Base-by-base conservation (phyloP, 805 yeast genomes). In the Starmerella floricola region DNA sequence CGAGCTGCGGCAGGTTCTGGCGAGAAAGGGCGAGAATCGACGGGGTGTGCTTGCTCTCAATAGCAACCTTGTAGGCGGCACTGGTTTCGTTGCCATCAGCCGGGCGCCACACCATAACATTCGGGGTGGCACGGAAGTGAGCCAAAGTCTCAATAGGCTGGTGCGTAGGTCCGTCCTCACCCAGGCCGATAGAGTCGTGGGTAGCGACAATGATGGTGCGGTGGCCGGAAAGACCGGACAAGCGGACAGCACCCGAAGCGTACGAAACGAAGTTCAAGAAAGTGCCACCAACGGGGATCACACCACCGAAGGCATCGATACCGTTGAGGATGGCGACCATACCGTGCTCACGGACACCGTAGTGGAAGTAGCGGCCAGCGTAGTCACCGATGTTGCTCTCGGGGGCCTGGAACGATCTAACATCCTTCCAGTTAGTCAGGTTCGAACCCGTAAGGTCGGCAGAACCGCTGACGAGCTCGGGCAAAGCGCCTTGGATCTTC, bases 261-360 rank as follows among this genome's bases (percentile, higher is more conserved):
- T 71, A 71, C 35, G 71, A 74, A 37, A 76, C 80, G 57, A 88
- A 88, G 78, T 91, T 88, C 66, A 88, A 73, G 86, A 88, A 88
- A 60, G 98, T 88, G 68, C 95, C 97, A 65, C 95, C 95, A 70
- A 78, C 87, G 56, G 86, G 79, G 66, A 78, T 81, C 73, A 71
- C 76, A 70, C 83, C 84, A 51, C 78, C 78, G 60, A 68, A 88
- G 42, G 95, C 96, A 46, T 91, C 73, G 56, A 88, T 81, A 79
- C 98, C 98, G 69, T 91, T 88, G 77, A 87, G 74, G 64, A 87
- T 81, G 52, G 96, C 95, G 69, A 95, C 95, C 96, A 88, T 86
- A 65, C 84, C 96, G 68, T 91, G 97, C 73, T 88, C 98, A 69
- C 98, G 81, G 53, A 88, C 95, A 78, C 98, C 98, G 65, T 79